These are phyloP conservation scores for Zymoseptoria tritici DNA, from an alignment of 2,329 filamentous ascomycete genomes.

Conservation along the genomic window DNA sequence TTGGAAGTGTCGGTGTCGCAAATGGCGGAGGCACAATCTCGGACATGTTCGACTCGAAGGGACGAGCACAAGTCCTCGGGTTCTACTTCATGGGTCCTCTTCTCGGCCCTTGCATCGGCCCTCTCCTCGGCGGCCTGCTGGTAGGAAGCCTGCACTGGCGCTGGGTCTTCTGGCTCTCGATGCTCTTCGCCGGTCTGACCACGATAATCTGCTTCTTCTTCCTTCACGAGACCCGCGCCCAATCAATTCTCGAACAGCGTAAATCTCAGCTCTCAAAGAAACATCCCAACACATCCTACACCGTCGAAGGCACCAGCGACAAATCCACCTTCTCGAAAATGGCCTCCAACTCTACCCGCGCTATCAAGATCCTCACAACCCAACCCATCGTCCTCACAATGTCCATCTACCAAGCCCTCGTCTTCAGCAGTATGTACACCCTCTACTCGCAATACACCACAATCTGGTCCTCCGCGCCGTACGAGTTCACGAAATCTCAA, in stretches of 20 bases:
- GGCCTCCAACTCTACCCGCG: slow-evolving; percentile 31
- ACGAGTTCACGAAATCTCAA: slow-evolving; percentile 37
- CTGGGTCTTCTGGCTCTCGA: slow-evolving; percentile 41
- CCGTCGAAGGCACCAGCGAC: slow-evolving; percentile 34
- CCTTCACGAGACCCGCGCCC: slow-evolving; percentile 36
- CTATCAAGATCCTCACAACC: slow-evolving; percentile 33
- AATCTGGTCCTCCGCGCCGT: slow-evolving; percentile 21
- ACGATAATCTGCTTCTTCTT: slow-evolving; percentile 36
- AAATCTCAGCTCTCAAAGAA: slow-evolving; percentile 29
- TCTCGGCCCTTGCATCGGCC: slow-evolving; percentile 33
- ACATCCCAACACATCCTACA: slow-evolving; percentile 31
- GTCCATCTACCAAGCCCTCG: slow-evolving; percentile 38
- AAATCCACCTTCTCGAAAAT: slow-evolving; percentile 31
- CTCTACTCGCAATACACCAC: slow-evolving; percentile 32
- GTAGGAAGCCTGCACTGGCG: slow-evolving; percentile 39
- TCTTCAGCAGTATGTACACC: slow-evolving; percentile 40
- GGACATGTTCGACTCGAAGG: slow-evolving; percentile 42
- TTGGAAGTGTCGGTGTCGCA: slow-evolving; percentile 43
- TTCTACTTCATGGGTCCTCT: slow-evolving; percentile 37
- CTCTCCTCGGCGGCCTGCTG: slow-evolving; percentile 36
- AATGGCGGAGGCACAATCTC: slow-evolving; percentile 45
- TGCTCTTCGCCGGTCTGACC: slow-evolving; percentile 33
- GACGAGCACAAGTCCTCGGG: slow-evolving; percentile 39
- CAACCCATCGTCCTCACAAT: slow-evolving; percentile 41
- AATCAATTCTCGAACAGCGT: slow-evolving; percentile 30